phyloP scores from a whole-genome alignment of 2,329 filamentous ascomycete genomes.

The Fusarium sp. region DNA sequence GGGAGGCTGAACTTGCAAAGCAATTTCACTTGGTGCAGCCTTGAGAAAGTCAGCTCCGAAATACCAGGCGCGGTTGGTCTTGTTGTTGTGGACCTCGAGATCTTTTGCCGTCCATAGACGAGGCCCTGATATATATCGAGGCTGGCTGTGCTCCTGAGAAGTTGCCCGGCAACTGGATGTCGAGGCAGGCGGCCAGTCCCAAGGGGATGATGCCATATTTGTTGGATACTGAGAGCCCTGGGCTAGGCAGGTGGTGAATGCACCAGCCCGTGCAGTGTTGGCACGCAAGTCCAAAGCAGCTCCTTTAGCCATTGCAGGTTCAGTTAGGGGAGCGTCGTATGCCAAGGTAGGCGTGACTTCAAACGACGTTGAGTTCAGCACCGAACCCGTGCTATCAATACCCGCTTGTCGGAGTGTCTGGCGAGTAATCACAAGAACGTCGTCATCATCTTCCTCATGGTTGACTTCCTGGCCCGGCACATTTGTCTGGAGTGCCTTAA shows the following conservation, averaged over 20 bases:
- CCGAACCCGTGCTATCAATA: slow-evolving; percentile 38
- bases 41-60: slow-evolving; percentile 55
- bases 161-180: slow-evolving; percentile 18
- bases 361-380: slow-evolving; percentile 19
- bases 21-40: slow-evolving; percentile 52
- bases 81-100: slow-evolving; percentile 46
- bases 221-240: not conserved
- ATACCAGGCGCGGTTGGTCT: slow-evolving; percentile 58
- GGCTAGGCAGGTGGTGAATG: not conserved
- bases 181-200: slow-evolving; percentile 19
- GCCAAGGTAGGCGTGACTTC: slow-evolving; percentile 14
- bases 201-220: slow-evolving; percentile 7
- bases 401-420: slow-evolving; percentile 44
- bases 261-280: slow-evolving; percentile 4
- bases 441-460: slow-evolving; percentile 50
- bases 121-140: slow-evolving; percentile 37
- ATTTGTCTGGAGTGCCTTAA: slow-evolving; percentile 53
- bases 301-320: not conserved
- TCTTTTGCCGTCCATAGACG: slow-evolving; percentile 44
- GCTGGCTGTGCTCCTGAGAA: slow-evolving; percentile 5
- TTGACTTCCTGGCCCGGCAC: slow-evolving; percentile 39
- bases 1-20: slow-evolving; percentile 49
- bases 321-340: slow-evolving; percentile 2
- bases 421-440: slow-evolving; percentile 42
- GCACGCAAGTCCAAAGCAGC: slow-evolving; percentile 9